Base-by-base conservation (phyloP, 495 filamentous ascomycete genomes). In the Trichocladium uniseriatum region DNA sequence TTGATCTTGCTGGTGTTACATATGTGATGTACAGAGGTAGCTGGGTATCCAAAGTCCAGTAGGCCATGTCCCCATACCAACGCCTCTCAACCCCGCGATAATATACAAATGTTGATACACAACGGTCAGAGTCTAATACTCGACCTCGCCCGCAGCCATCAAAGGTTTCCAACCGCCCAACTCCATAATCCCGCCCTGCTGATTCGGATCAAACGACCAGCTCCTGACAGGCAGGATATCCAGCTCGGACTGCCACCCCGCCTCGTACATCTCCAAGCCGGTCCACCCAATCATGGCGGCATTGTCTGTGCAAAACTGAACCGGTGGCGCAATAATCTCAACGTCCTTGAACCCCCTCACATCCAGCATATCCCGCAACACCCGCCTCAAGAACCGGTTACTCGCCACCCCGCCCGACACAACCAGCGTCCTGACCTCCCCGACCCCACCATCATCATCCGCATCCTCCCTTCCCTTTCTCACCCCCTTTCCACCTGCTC, bases 231-330 rank as follows among this genome's bases (percentile, higher is more conserved):
- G 73, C 29, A 74, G 60, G 41, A 80, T 73, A 19, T 66, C 70
- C 22, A 90, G 55, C 18, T 74, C 72, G 15, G 79, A 83, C 41
- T 68, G 64, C 75, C 78, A 91, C 0, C 91, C 89, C 3, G 74
- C 79, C 62, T 89, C 80, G 49, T 74, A 96, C 88, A 97, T 94
- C 71, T 95, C 90, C 45, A 89, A 75, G 0, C 85, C 92, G 5
- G 90, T 76, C 92, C 92, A 98, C 1, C 85, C 91, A 56, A 96
- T 89, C 92, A 97, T 98, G n/a, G 88, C 88, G 14, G 90, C 92
- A 69, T 97, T 96, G 60, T 98, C 92, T 0, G 87, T 95, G 56
- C 92, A 95, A 52, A 90, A 70, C 39, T 71, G 68, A 18, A 75
- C 60, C 4, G 92, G 92, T 18, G 92, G 92, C 34, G 82, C 82